Base-by-base conservation (phyloP, 805 yeast genomes). In the Osmozyma mogii region DNA sequence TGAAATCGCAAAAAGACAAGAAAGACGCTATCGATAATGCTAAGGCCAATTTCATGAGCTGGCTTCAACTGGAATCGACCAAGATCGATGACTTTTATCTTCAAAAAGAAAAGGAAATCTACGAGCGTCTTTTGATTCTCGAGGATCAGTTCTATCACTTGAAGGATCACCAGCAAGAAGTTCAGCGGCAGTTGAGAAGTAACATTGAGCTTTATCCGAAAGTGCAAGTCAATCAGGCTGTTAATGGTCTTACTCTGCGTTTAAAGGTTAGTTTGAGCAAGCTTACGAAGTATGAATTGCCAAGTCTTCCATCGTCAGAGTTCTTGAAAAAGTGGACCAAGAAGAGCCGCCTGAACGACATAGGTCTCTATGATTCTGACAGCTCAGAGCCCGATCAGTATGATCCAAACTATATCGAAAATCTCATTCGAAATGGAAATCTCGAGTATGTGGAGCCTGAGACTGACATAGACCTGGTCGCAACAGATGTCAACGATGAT, bases 141-240 rank as follows among this genome's bases (percentile, higher is more conserved):
- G 82, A 80, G 47, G 82, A 73, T 41, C 95, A 84, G 50, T 49
- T 85, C 25, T 68, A 67, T 33, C 78, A 77, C 42, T 49, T 81
- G 32, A 63, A 72, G 25, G 78, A 77, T 25, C 83, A 77, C 34
- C 64, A 57, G 33, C 24, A 35, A 48, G 33, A 50, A 50, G 25
- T 63, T n/a, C n/a, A n/a, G n/a, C n/a, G n/a, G n/a, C n/a, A n/a
- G n/a, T n/a, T n/a, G n/a, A n/a, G n/a, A n/a, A n/a, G n/a, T n/a
- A n/a, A n/a, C n/a, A n/a, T n/a, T n/a, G n/a, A n/a, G n/a, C n/a
- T n/a, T n/a, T n/a, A n/a, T n/a, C n/a, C n/a, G n/a, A n/a, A n/a
- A n/a, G n/a, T n/a, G n/a, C n/a, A n/a, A n/a, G n/a, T n/a, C n/a
- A n/a, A n/a, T n/a, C n/a, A n/a, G n/a, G n/a, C n/a, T n/a, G n/a